phyloP scores from a whole-genome alignment of 129 eudicot genomes.

The Lactuca saligna region DNA sequence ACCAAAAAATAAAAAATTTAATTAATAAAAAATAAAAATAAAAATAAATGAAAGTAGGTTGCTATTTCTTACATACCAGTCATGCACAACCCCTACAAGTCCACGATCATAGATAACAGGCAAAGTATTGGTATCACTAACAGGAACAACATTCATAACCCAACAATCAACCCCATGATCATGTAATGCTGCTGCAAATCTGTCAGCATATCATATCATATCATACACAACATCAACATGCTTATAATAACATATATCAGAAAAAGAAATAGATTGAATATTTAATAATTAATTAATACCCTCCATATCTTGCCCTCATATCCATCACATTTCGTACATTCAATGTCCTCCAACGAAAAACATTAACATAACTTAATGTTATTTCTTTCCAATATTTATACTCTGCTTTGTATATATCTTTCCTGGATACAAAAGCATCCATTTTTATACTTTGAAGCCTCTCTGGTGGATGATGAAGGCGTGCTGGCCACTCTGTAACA shows the following conservation, averaged over 20 bases:
- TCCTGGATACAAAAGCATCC: conserved; percentile 80
- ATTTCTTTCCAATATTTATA: conserved; percentile 72
- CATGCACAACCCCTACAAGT: conserved; percentile 85
- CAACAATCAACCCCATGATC: conserved; percentile 68
- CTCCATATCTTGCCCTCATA: conserved; percentile 90
- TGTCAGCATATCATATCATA: conserved; percentile 23
- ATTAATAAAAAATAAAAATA: no score
- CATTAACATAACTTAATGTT: conserved; percentile 55
- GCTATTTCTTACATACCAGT: conserved; percentile 50
- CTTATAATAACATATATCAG: background rate
- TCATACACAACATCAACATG: conserved; percentile 3
- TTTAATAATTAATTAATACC: conserved; percentile 33
- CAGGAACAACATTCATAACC: conserved; percentile 96
- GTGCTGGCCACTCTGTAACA: conserved; percentile 66
- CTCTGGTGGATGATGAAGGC: conserved; percentile 74
- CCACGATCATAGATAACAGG: conserved; percentile 88
- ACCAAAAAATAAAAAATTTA: background rate
- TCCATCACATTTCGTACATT: conserved; percentile 71
- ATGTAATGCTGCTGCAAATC: conserved; percentile 79
- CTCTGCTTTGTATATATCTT: conserved; percentile 72
- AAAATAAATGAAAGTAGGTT: no score
- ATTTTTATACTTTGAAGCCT: conserved; percentile 67
- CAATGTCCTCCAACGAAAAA: conserved; percentile 45
- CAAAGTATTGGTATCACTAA: conserved; percentile 70
- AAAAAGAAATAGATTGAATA: background rate